Conservation (phyloP, 2,329 filamentous ascomycete species). For the Ophiostoma quercus region DNA sequence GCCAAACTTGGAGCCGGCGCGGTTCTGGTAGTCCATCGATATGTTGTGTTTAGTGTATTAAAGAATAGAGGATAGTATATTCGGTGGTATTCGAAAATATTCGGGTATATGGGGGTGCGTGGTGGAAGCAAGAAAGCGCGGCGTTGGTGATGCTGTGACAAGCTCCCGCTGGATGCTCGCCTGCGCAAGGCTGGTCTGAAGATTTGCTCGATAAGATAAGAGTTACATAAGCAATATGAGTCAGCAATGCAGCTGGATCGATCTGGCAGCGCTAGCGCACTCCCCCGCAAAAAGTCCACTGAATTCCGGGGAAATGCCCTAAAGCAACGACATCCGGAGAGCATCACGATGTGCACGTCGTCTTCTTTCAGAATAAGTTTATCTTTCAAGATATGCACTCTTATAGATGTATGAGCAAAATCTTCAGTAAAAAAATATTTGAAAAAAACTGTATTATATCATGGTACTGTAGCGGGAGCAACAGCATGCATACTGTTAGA, state of each 20-base stretch:
- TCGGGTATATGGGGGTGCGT: neutral
- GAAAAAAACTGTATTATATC: too few relatives aligned
- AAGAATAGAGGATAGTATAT: neutral
- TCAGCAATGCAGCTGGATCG: neutral
- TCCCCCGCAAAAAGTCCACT: neutral
- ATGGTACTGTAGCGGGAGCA: too few relatives aligned
- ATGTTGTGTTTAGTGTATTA: neutral
- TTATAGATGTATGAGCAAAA: too few relatives aligned
- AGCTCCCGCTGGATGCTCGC: neutral
- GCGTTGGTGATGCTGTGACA: constrained; percentile 5
- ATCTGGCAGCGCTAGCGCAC: neutral
- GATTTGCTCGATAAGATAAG: constrained; percentile 11
- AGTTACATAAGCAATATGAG: constrained; percentile 6
- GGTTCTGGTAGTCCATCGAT: constrained; percentile 78
- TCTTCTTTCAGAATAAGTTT: too few relatives aligned
- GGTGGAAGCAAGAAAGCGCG: neutral
- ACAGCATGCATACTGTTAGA: too few relatives aligned
- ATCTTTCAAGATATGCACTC: neutral
- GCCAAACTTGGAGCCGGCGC: constrained; percentile 94
- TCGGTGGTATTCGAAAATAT: neutral
- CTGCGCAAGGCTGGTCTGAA: neutral
- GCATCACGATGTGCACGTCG: neutral
- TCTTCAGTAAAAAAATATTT: too few relatives aligned
- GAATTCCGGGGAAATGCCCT: neutral
- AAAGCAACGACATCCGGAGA: neutral